Evolutionary conservation across 2,329 filamentous ascomycete genomes (phyloP), one percentile per base, ranked within the genome.

Genomic region (Talaromyces sp.): DNA sequence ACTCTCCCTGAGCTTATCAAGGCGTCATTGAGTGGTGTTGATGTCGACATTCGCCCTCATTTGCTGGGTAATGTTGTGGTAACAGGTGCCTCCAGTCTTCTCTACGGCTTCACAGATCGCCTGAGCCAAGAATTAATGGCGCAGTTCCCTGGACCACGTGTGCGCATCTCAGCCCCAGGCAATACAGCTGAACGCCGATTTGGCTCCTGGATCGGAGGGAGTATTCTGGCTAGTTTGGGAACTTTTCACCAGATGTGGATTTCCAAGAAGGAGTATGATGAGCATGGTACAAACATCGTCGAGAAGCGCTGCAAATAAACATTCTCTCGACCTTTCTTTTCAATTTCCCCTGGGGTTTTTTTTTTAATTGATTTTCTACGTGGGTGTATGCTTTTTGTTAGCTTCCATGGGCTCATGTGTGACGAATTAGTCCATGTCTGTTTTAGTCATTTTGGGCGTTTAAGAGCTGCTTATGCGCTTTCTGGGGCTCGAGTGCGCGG

Each of bases 221-320:
- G 91, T 75, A 97, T 99, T 64, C 79, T 99, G 62, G 92, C 90
- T 6, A 97, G 92, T 74, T 75, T 99, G 76, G 95, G 95, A 9
- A 96, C 92, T 13, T 99, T 99, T 77, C 94, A 99, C 77, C 94
- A 99, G 79, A 93, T 99, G 89, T 99, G 94, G 94, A 95, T 99
- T 65, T 93, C 88, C 20, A 90, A 86, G 74, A 96, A 96, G 80
- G 94, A 99, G 78, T 97, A 97, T 66, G 91, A 97, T 60, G 95
- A 99, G 80, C 92, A 96, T 72, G 94, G 94, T 1, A 80, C 86
- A 5, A 85, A 85, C 59, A 92, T 97, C 64, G 90, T 97, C 40
- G 93, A 97, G 81, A 97, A 96, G 84, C 82, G 93, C 66, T 97
- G 93, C 82, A 96, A 96, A 79, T 97, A 46, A 57, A 4, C 3